Conservation (phyloP, 225 moss, liverwort and hornwort genomes). For the Pseudoscleropodium purum region DNA sequence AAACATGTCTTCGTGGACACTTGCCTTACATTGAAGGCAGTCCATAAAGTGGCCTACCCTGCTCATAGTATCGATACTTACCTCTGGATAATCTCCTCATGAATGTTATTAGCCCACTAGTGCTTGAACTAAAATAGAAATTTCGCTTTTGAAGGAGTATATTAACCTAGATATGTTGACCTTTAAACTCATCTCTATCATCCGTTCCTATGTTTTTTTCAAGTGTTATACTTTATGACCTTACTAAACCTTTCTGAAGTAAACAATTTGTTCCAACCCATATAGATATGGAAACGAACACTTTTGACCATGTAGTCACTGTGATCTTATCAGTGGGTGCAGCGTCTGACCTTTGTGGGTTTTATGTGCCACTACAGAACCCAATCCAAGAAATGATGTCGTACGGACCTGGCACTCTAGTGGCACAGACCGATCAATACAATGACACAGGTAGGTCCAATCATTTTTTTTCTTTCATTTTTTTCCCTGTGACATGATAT, state of each 20-base stretch:
- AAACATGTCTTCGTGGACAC: not conserved
- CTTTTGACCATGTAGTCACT: not conserved
- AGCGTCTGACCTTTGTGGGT: not conserved
- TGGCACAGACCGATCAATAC: constrained; percentile 80
- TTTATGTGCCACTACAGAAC: constrained; percentile 26
- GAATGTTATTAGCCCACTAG: too few species aligned
- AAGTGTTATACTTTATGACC: not conserved
- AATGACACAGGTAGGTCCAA: constrained; percentile 68
- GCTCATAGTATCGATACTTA: not conserved
- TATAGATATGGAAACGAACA: not conserved
- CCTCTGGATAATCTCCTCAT: not conserved
- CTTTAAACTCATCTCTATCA: not conserved
- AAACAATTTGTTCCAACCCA: not conserved
- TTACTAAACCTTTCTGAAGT: not conserved
- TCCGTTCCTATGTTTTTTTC: not conserved
- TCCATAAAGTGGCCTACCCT: not conserved
- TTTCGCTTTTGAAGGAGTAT: not conserved
- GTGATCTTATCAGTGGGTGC: not conserved
- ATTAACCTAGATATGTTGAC: not conserved
- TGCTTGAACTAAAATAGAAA: not conserved
- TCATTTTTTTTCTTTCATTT: not conserved
- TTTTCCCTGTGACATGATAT: not conserved
- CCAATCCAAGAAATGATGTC: constrained; percentile 81
- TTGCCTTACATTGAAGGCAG: not conserved
- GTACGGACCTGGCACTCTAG: constrained; percentile 67